Base-by-base conservation (phyloP, 495 filamentous ascomycete genomes). In the Aspergillus sparsus region DNA sequence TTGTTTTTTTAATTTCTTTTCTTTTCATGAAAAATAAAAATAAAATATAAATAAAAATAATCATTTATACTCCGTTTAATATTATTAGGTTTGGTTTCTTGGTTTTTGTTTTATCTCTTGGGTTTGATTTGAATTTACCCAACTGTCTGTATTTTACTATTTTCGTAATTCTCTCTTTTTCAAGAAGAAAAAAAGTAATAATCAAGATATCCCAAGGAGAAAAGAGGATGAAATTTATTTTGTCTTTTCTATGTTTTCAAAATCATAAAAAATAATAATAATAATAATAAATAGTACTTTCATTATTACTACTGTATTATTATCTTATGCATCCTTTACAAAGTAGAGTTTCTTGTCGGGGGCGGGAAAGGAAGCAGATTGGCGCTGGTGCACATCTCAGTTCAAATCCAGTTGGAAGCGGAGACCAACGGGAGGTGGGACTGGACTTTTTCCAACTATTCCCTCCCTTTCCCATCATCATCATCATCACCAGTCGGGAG, bases 391-490 rank as follows among this genome's bases (percentile, higher is more conserved):
- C 54, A 59, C 55, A 63, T 58, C 57, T 60, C 61, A 59, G 55
- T 64, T 62, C 61, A 45, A 42, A 50, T 8, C 35, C 32, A 58
- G 32, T 52, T 56, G 39, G 53, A 52, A 51, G 47, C 55, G 55
- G 52, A 60, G 56, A 56, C 50, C 45, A 58, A 45, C 55, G 58
- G 63, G 31, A 60, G 65, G 61, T 62, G 65, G 62, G 55, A 60
- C 55, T 46, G 34, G 42, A 46, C 13, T 47, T 46, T 15, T 21
- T 46, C 21, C 52, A 55, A 39, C 36, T 52, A 49, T 41, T 55
- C 37, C 37, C 21, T 49, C 50, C 18, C 33, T 37, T 53, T 52
- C 55, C 6, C 57, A 57, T 53, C 35, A n/a, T n/a, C n/a, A 46
- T 16, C 44, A 45, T 46, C 51, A 57, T 15, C 34, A 57, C 34